phyloP scores from a whole-genome alignment of 768 basidiomycete species.

The Xerocomellus chrysenteron region DNA sequence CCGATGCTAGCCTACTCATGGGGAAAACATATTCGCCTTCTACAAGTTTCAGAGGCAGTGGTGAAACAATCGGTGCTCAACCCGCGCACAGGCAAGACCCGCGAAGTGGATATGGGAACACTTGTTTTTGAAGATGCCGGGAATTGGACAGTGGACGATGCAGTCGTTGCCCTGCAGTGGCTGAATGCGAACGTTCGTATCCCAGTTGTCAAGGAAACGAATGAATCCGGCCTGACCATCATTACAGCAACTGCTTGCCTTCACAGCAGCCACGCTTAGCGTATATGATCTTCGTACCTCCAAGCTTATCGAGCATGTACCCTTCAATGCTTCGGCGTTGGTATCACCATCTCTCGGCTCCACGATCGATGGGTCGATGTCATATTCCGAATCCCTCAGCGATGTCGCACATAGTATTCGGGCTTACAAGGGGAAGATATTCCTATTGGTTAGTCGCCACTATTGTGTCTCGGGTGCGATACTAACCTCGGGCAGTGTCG shows the following conservation, averaged over 20 bases:
- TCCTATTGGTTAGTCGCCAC: constrained; percentile 66
- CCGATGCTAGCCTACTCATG: constrained; percentile 86
- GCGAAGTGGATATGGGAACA: constrained; percentile 59
- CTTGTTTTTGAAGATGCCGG: constrained; percentile 62
- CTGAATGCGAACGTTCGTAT: constrained; percentile 80
- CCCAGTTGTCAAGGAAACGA: constrained; percentile 16
- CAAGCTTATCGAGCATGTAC: constrained; percentile 60
- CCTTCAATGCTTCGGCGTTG: constrained; percentile 56
- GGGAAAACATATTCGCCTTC: constrained; percentile 65
- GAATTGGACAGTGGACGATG: constrained; percentile 58
- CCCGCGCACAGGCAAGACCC: constrained; percentile 58
- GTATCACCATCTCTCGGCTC: constrained; percentile 51
- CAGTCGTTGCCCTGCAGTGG: constrained; percentile 82
- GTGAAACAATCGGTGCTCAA: constrained; percentile 49
- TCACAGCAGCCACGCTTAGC: constrained; percentile 57
- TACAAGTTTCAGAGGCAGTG: constrained; percentile 64
- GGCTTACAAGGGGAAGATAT: constrained; percentile 88
- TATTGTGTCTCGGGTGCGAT: background rate
- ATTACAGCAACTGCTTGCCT: constrained; percentile 63
- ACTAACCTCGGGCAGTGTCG: constrained; percentile 47
- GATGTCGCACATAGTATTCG: constrained; percentile 71
- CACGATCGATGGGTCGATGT: constrained; percentile 45
- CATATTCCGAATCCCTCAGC: constrained; percentile 49
- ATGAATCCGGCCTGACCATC: constrained; percentile 2
- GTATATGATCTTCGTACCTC: constrained; percentile 65